These are phyloP conservation scores for Psilocybe azurescens DNA, from an alignment of 768 basidiomycete genomes.

Conservation along the genomic window DNA sequence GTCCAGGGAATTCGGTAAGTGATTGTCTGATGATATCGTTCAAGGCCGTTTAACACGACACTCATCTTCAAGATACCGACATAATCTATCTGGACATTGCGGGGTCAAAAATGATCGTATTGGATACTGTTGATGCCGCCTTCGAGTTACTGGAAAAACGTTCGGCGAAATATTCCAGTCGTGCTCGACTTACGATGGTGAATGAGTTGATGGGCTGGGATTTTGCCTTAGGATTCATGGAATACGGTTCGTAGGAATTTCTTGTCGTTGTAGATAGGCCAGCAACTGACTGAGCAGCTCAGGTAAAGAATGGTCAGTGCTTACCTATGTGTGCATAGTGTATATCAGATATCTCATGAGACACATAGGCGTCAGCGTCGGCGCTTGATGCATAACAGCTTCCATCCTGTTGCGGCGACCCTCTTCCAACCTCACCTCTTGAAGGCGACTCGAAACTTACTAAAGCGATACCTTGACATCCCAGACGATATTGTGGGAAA, in stretches of 20 bases:
- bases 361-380: slow-evolving; percentile 9
- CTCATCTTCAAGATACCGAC: background rate
- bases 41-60: background rate
- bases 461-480: slow-evolving; percentile 14
- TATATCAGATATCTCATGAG: background rate
- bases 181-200: background rate
- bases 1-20: slow-evolving; percentile 4
- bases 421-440: slow-evolving; percentile 10
- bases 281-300: background rate
- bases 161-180: slow-evolving; percentile 23
- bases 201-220: slow-evolving; percentile 15
- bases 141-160: slow-evolving; percentile 21
- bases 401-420: slow-evolving; percentile 4
- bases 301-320: slow-evolving; percentile 1
- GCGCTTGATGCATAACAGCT: slow-evolving; percentile 15
- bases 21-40: too few relatives aligned
- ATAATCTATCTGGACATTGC: slow-evolving; percentile 17
- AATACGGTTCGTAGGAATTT: slow-evolving; percentile 2
- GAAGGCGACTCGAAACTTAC: slow-evolving; percentile 9
- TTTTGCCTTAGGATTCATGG: slow-evolving; percentile 3
- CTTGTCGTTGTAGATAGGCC: too few relatives aligned
- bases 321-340: too few relatives aligned
- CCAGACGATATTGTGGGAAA: slow-evolving; percentile 22
- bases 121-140: slow-evolving; percentile 19
- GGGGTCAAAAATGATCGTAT: slow-evolving; percentile 18